A percentile compares a stretch with the other conserved stretches of the same genome.
Evolutionary conservation across 495 filamentous ascomycete species (phyloP).

Genomic region (Penicillium flavigenum): DNA sequence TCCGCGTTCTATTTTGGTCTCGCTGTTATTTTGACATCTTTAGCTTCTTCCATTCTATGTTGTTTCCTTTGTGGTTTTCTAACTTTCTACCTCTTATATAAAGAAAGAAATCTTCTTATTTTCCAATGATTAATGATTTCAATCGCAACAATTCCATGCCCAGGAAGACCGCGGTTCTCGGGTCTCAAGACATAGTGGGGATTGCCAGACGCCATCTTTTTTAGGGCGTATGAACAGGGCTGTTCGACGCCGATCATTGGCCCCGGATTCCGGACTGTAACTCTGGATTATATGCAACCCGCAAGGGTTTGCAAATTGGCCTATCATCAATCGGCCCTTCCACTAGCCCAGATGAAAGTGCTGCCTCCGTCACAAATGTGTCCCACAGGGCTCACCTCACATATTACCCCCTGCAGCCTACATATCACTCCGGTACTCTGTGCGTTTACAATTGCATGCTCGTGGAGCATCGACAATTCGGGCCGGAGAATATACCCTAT

Average conservation of each 20-base stretch:
- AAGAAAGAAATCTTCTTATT: background rate
- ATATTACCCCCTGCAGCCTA: background rate
- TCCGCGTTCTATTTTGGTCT: constrained; percentile 5
- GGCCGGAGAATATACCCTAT: background rate
- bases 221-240: background rate
- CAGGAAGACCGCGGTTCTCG: background rate
- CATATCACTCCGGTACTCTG: background rate
- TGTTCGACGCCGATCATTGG: background rate
- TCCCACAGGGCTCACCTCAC: background rate
- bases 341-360: background rate
- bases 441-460: background rate
- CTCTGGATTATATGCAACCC: background rate
- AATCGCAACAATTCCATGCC: background rate
- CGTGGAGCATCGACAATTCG: background rate
- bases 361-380: background rate
- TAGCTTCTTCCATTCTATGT: background rate
- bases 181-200: background rate
- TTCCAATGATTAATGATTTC: background rate
- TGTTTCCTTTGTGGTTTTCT: background rate
- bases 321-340: background rate
- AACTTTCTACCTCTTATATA: background rate
- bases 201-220: background rate
- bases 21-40: background rate
- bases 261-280: background rate
- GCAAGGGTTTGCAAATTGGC: background rate